Evolutionary conservation across 116 monocot genomes (phyloP).

Genomic region (Posidonia oceanica): DNA sequence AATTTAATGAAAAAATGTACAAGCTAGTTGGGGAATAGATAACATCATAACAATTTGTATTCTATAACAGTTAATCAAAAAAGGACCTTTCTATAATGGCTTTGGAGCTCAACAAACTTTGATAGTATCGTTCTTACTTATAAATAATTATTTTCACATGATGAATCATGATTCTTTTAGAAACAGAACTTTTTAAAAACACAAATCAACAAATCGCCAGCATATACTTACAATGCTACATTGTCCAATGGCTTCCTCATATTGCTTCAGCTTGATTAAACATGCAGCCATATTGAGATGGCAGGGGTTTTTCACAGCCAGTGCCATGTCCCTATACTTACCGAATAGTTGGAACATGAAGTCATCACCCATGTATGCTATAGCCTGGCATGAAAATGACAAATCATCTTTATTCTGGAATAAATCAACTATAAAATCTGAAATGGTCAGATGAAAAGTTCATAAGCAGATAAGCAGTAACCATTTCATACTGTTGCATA

Average conservation of each 20-base stretch:
- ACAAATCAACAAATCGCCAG: not conserved
- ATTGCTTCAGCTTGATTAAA: slow-evolving; percentile 66
- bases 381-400: slow-evolving; percentile 42
- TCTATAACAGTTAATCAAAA: no score
- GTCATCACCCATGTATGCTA: slow-evolving; percentile 99
- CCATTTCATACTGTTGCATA: slow-evolving; percentile 99
- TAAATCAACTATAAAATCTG: not conserved
- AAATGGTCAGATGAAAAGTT: not conserved
- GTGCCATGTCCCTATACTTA: slow-evolving; percentile 94
- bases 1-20: no score
- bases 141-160: no score
- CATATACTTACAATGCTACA: slow-evolving; percentile 61
- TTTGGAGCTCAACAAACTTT: no score
- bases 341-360: slow-evolving; percentile 99
- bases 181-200: no score
- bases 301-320: slow-evolving; percentile 95
- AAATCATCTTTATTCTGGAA: not conserved
- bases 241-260: slow-evolving; percentile 91
- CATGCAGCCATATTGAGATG: slow-evolving; percentile 95
- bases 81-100: no score
- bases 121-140: no score
- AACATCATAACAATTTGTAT: no score
- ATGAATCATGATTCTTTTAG: no score
- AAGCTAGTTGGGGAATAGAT: no score
- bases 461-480: slow-evolving; percentile 14